Base-by-base conservation (phyloP, 805 yeast genomes). In the Yamadazyma sp. region DNA sequence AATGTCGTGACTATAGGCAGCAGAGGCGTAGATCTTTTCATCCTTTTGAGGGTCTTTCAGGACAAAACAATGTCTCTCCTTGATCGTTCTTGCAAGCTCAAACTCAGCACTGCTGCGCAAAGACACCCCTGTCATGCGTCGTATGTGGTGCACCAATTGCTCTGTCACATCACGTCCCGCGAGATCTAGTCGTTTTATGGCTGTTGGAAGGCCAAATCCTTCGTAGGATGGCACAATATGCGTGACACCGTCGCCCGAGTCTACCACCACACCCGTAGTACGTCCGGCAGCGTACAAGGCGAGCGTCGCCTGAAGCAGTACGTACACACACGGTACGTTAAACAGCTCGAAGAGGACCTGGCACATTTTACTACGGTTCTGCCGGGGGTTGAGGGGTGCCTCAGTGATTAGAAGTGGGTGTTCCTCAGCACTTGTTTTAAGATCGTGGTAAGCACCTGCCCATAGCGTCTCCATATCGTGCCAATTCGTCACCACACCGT, bases 221-320 rank as follows among this genome's bases (percentile, higher is more conserved):
- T 88, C 89, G 59, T 78, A 91, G 0, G 91, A 87, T 0, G 97
- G 96, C 2, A 88, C 95, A 6, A 84, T 72, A 52, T 85, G 90
- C 26, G 85, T 76, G 17, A 88, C 95, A 4, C 97, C 97, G 58
- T 90, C 97, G 4, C 97, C 97, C n/a, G 83, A 76, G 54, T 90
- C 96, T 9, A 91, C 54, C 3, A 87, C 95, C 25, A 87, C 75
- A 1, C 97, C 98, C 0, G 95, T 89, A 6, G 97, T 90, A 47
- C 87, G 67, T 0, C 97, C 98, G 4, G 86, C 75, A 0, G 97
- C 89, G 61, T 91, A 90, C 26, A 90, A 64, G 3, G 96, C 74
- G 26, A 90, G 64, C 8, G 89, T 89, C 0, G 95, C 91, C 47
- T 84, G 91, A 33, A 84, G 67, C 3, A 82, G 71, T 10, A 84